phyloP scores from a whole-genome alignment of 441 rosid species.

The Breynia disticha region DNA sequence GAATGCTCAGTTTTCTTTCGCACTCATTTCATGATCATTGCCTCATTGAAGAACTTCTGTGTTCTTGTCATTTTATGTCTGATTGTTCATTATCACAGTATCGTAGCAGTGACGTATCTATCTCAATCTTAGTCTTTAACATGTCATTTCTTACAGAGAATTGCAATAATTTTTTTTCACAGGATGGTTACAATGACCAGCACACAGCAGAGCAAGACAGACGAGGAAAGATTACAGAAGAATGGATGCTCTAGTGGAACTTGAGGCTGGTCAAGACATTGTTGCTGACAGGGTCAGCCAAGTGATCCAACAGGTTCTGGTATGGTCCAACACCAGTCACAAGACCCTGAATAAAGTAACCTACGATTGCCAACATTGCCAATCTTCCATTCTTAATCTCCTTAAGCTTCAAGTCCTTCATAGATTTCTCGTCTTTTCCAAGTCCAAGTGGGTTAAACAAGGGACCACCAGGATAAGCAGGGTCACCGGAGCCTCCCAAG shows the following conservation, averaged over 20 bases:
- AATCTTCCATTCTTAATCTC: constrained; percentile 90
- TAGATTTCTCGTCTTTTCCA: constrained; percentile 75
- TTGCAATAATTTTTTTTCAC: constrained; percentile 34
- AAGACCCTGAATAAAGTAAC: constrained; percentile 63
- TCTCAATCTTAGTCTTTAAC: constrained; percentile 15
- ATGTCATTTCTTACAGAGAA: constrained; percentile 23
- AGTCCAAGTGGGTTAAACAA: constrained; percentile 87
- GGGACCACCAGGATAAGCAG: constrained; percentile 90
- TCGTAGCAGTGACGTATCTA: neutral
- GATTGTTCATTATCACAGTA: neutral
- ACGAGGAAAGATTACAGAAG: constrained; percentile 6
- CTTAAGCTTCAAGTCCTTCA: constrained; percentile 86
- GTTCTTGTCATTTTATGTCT: neutral
- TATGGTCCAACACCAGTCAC: constrained; percentile 92
- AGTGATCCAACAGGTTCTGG: constrained; percentile 90
- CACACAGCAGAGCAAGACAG: constrained; percentile 7
- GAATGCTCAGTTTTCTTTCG: too few relatives aligned
- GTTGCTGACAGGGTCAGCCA: constrained; percentile 93
- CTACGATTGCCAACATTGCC: constrained; percentile 82
- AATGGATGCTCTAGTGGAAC: constrained; percentile 48
- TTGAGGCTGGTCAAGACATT: constrained; percentile 85
- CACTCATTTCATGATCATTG: too few relatives aligned
- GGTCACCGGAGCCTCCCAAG: constrained; percentile 75
- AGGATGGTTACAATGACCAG: constrained; percentile 27
- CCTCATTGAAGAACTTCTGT: too few relatives aligned